Evolutionary conservation across 371 early-diverging fungal species (phyloP).

Genomic region (Batrachochytrium dendrobatidis): DNA sequence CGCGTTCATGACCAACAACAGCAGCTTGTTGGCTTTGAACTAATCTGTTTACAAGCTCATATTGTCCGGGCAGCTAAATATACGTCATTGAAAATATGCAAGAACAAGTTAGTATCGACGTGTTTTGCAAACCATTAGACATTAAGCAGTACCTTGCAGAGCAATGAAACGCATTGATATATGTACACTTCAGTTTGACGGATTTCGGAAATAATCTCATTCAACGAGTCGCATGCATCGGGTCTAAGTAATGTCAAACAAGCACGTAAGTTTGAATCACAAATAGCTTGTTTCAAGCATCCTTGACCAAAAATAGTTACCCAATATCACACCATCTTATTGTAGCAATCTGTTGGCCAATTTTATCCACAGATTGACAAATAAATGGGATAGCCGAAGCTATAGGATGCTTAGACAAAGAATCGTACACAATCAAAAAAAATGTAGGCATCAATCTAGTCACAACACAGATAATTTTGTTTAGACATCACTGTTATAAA

Average conservation of each 20-base stretch:
- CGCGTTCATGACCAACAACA: conserved; percentile 53
- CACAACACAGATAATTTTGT: background rate
- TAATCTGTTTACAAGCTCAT: conserved; percentile 54
- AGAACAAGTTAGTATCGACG: conserved; percentile 40
- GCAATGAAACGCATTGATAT: too few species aligned
- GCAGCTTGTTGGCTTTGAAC: conserved; percentile 35
- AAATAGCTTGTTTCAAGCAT: too few species aligned
- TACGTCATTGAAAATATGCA: conserved; percentile 5
- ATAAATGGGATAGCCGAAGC: conserved; percentile 42
- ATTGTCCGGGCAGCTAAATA: conserved; percentile 61
- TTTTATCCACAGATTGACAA: conserved; percentile 29
- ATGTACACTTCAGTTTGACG: too few species aligned
- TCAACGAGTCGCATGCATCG: too few species aligned
- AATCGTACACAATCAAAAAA: conserved; percentile 67
- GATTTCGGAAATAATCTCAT: too few species aligned
- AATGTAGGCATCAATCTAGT: conserved; percentile 57
- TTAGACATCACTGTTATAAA: conserved; percentile 3
- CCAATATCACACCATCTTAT: conserved; percentile 52
- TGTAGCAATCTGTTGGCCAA: conserved; percentile 39
- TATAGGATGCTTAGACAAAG: conserved; percentile 58
- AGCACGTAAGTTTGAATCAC: too few species aligned
- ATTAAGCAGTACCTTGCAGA: too few species aligned
- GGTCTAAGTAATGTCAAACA: too few species aligned
- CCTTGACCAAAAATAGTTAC: conserved; percentile 20
- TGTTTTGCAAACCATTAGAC: conserved; percentile 54